phyloP scores from a whole-genome alignment of 768 basidiomycete genomes.

The Macrolepiota fuliginosa region DNA sequence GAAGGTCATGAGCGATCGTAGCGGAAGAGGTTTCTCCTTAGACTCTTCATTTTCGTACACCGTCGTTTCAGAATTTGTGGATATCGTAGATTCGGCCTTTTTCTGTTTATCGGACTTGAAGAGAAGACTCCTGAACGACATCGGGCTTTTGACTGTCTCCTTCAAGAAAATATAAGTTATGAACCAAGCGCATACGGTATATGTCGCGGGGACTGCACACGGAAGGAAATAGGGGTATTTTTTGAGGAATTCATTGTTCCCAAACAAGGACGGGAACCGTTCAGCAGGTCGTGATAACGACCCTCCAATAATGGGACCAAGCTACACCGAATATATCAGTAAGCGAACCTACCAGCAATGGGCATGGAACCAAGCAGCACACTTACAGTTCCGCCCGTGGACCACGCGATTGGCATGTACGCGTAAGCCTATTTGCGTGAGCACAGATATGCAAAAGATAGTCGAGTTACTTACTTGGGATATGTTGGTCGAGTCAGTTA shows the following conservation, averaged over 20 bases:
- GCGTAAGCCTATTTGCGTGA: conserved; percentile 48
- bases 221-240: conserved; percentile 59
- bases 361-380: conserved; percentile 5
- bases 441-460: neutral
- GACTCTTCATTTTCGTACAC: conserved; percentile 3
- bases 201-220: conserved; percentile 56
- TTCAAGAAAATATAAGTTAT: conserved; percentile 45
- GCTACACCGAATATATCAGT: conserved; percentile 1
- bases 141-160: conserved; percentile 32
- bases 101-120: conserved; percentile 13
- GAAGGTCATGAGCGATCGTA: conserved; percentile 49
- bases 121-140: conserved; percentile 15
- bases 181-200: conserved; percentile 45
- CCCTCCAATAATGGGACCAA: conserved; percentile 51
- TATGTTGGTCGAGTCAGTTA: conserved; percentile 71
- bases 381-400: conserved; percentile 38
- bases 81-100: conserved; percentile 2
- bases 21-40: conserved; percentile 41
- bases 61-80: neutral
- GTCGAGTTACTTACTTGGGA: conserved; percentile 37
- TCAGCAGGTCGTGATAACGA: conserved; percentile 46
- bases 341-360: neutral
- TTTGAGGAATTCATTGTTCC: conserved; percentile 36
- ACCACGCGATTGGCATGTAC: conserved; percentile 57
- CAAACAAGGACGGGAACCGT: conserved; percentile 44